Base-by-base conservation (phyloP, 2,329 filamentous ascomycete species). In the Drechslerella dactyloides region DNA sequence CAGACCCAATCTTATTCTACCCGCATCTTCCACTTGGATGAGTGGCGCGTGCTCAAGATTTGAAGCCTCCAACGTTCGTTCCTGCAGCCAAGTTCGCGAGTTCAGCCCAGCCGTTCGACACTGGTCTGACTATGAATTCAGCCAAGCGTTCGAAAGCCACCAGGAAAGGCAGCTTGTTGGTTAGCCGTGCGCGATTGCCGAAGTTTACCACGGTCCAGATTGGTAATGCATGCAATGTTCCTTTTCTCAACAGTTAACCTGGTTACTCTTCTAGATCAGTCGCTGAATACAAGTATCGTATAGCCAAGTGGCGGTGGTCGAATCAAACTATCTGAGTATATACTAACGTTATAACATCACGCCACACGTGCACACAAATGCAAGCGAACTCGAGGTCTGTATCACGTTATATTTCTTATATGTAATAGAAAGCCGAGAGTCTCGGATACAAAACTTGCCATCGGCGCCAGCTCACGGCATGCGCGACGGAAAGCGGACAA, bases 111-210 rank as follows among this genome's bases (percentile, higher is more conserved):
- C 44, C 44, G 44, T 48, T n/a, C n/a, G n/a, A n/a, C 8, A 19
- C 44, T 23, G 19, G 13, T 4, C 19, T 10, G 44, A 19, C 17
- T 5, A 11, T 21, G 44, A 48, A 4, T 19, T 48, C n/a, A 11
- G 21, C 2, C 5, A 11, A 19, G 21, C n/a, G 19, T 3, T 33
- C 27, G 27, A 33, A 33, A 33, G 27, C 27, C 27, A 33, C 17
- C 4, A 23, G 21, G 44, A 21, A 10, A 48, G 19, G 15, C 5
- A 4, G 3, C 19, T 48, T 19, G 11, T 4, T 48, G 44, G 2
- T 4, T 23, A 48, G 4, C 44, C 44, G 44, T 48, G 44, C 44
- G 17, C 44, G 44, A 48, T 48, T 48, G 44, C 44, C 44, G 44
- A 48, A 21, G 17, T 48, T 21, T 21, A 11, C 19, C 40, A 3